These are phyloP conservation scores for Naganishia sp. DNA, from an alignment of 1,284 basidiomycete genomes.

Conservation along the genomic window DNA sequence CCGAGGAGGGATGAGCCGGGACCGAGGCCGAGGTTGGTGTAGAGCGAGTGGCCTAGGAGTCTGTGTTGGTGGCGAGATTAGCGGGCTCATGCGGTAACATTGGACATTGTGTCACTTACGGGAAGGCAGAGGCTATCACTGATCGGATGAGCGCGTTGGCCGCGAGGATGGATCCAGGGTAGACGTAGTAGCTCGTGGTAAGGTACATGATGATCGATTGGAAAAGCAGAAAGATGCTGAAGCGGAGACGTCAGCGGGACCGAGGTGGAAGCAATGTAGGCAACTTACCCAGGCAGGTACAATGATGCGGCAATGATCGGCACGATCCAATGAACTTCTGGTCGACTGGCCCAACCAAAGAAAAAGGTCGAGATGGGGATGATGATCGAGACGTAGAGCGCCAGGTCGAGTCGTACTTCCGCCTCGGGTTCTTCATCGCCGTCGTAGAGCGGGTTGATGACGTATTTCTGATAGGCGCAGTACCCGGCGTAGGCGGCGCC, in stretches of 20 bases:
- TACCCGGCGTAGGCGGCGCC: slow-evolving; percentile 37
- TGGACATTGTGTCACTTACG: slow-evolving; percentile 10
- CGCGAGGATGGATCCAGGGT: slow-evolving; percentile 30
- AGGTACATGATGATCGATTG: slow-evolving; percentile 36
- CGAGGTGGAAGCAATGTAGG: not conserved
- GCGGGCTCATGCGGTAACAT: not conserved
- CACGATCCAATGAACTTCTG: slow-evolving; percentile 33
- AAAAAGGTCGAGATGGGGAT: slow-evolving; percentile 36
- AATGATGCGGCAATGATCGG: slow-evolving; percentile 33
- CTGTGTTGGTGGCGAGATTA: slow-evolving; percentile 31
- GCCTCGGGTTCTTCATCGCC: slow-evolving; percentile 33
- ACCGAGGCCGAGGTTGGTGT: slow-evolving; percentile 40
- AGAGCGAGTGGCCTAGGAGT: slow-evolving; percentile 43
- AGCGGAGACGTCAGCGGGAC: not conserved
- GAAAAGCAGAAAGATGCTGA: slow-evolving; percentile 35
- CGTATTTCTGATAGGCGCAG: slow-evolving; percentile 37
- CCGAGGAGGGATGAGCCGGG: slow-evolving; percentile 42
- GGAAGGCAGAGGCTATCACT: slow-evolving; percentile 34
- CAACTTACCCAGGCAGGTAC: slow-evolving; percentile 31
- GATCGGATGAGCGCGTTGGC: slow-evolving; percentile 33
- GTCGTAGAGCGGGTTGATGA: slow-evolving; percentile 36
- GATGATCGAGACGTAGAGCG: slow-evolving; percentile 30
- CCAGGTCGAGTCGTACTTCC: slow-evolving; percentile 34
- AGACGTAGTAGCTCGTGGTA: slow-evolving; percentile 24
- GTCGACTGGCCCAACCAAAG: slow-evolving; percentile 35